A percentile compares a stretch with the other conserved stretches of the same genome.
Evolutionary conservation across 2,329 filamentous ascomycete genomes (phyloP).

Genomic region (Annulohypoxylon truncatum): DNA sequence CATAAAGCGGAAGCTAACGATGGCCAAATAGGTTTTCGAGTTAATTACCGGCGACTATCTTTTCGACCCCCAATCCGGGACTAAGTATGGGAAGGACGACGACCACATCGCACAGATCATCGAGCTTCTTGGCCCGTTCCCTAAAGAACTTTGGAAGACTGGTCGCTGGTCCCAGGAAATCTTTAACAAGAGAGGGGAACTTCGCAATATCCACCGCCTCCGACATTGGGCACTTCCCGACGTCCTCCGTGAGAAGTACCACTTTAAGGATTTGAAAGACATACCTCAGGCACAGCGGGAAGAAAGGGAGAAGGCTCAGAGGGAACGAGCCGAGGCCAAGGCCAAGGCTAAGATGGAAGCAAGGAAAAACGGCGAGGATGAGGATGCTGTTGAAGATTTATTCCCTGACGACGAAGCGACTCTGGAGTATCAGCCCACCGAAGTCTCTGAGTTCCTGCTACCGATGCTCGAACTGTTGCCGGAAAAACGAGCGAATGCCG

Average conservation of each 20-base stretch:
- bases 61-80: constrained; percentile 97
- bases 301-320: constrained; percentile 48
- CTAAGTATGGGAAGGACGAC: constrained; percentile 99
- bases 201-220: constrained; percentile 95
- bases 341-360: constrained; percentile 58
- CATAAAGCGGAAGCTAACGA: constrained; percentile 3
- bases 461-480: constrained; percentile 94
- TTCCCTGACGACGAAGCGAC: constrained; percentile 46
- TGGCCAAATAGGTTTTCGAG: constrained; percentile 80
- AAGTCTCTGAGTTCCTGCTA: constrained; percentile 81
- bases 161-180: constrained; percentile 99
- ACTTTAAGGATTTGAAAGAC: constrained; percentile 85
- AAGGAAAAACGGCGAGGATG: constrained; percentile 48
- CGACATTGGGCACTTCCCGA: constrained; percentile 96
- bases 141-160: constrained; percentile 88
- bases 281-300: constrained; percentile 62
- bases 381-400: constrained; percentile 48
- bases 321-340: constrained; percentile 73
- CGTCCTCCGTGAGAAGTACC: constrained; percentile 95
- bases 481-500: constrained; percentile 91
- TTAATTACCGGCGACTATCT: constrained; percentile 98
- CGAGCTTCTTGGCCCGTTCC: constrained; percentile 92
- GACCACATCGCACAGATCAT: constrained; percentile 99
- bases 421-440: constrained; percentile 50
- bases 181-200: constrained; percentile 96